These are phyloP conservation scores for Pleurostoma richardsiae DNA, from an alignment of 2,329 filamentous ascomycete species.

Conservation along the genomic window DNA sequence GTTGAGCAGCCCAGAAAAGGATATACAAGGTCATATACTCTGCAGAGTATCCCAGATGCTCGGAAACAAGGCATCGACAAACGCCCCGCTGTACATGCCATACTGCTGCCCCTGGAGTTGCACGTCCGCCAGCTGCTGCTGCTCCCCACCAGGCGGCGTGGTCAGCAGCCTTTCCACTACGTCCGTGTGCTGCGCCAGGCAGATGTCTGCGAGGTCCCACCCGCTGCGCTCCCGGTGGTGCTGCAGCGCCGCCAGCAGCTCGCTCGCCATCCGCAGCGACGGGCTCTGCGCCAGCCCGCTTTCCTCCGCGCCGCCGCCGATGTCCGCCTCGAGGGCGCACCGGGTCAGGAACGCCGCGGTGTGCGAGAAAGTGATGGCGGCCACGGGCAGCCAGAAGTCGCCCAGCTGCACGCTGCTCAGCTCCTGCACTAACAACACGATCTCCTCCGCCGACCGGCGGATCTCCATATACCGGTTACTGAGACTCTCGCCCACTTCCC, in stretches of 20 bases:
- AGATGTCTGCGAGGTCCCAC: constrained; percentile 48
- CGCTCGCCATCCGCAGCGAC: constrained; percentile 35
- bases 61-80: constrained; percentile 4
- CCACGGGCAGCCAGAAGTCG: constrained; percentile 45
- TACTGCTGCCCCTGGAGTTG: constrained; percentile 1
- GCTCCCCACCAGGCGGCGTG: constrained; percentile 5
- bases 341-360: constrained; percentile 45
- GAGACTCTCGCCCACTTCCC: constrained; percentile 15
- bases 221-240: constrained; percentile 28
- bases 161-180: constrained; percentile 37
- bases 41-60: constrained; percentile 3
- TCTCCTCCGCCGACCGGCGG: constrained; percentile 40
- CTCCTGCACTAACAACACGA: constrained; percentile 41
- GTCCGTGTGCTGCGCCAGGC: constrained; percentile 40
- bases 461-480: constrained; percentile 32
- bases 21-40: too few relatives aligned
- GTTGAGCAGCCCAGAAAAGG: too few relatives aligned
- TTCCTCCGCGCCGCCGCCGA: constrained; percentile 13
- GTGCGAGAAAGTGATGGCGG: constrained; percentile 39
- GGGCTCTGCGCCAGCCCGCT: constrained; percentile 25
- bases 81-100: neutral
- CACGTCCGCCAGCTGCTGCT: neutral
- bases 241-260: constrained; percentile 32
- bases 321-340: constrained; percentile 38
- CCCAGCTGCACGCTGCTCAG: constrained; percentile 34